Base-by-base conservation (phyloP, 352 stramenopile species). In the Phytopythium helicoides region DNA sequence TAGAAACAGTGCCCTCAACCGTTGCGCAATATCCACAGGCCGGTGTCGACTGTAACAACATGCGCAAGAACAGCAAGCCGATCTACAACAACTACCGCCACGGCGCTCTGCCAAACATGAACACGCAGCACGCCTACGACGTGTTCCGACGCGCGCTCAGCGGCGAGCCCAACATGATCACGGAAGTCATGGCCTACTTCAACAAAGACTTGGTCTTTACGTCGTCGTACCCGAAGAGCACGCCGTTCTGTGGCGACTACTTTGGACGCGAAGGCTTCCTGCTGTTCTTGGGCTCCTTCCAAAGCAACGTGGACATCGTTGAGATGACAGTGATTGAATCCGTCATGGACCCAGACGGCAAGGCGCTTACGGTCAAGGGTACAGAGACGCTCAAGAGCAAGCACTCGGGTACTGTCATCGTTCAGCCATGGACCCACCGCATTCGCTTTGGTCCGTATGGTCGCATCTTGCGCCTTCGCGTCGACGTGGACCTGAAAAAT, bases 121-220 rank as follows among this genome's bases (percentile, higher is more conserved):
- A 76, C 58, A 92, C 82, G 19, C 68, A 89, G 23, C 79, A 81
- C 42, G 79, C 72, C 12, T 95, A 94, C 53, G 82, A 92, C n/a
- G 21, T 89, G 16, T 92, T 83, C 55, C 71, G 71, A 3, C 81
- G 79, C 16, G 66, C 92, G 54, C 52, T 92, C 38, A 57, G 67
- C 23, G 81, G 77, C 31, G 80, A 95, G 19, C 45, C 74, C 14
- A 38, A 49, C 12, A 42, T 76, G 14, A 55, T 89, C 46, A 82
- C 66, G 23, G 83, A 95, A 33, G 62, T 93, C 38, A 51, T 93
- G 51, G 68, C 86, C 21, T 95, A 92, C 46, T 95, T 95, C 51
- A 95, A 94, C 68, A 95, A 95, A 69, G 86, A 95, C 35, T 61
- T 95, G 12, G 86, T 95, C 26, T 92, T 95, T 51, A 82, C 83